Conservation (phyloP, 2,329 filamentous ascomycete species). For the Mycosphaerelloides madeirae region DNA sequence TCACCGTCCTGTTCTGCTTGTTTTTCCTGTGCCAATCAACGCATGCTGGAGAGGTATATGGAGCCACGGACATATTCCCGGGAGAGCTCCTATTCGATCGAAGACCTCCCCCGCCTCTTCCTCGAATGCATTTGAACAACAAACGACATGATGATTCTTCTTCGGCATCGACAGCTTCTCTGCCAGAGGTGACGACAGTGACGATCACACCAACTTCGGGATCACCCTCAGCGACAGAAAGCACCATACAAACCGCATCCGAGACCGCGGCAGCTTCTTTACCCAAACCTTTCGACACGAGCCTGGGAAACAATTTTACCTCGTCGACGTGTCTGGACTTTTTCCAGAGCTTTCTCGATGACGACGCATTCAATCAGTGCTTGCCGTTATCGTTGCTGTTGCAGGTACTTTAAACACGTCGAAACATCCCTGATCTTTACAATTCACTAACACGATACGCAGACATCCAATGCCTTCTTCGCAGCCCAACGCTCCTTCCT, state of each 20-base stretch:
- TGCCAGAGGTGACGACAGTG: constrained; percentile 12
- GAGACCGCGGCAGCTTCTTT: constrained; percentile 23
- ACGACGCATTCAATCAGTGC: constrained; percentile 66
- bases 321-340: constrained; percentile 57
- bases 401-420: constrained; percentile 52
- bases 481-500: constrained; percentile 66
- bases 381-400: constrained; percentile 81
- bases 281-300: constrained; percentile 45
- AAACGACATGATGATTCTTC: constrained; percentile 20
- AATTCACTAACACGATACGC: constrained; percentile 8
- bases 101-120: constrained; percentile 22
- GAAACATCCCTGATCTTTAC: neutral
- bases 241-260: constrained; percentile 18
- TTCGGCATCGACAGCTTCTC: constrained; percentile 6
- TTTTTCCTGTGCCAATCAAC: constrained; percentile 20
- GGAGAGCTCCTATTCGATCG: constrained; percentile 26
- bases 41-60: constrained; percentile 16
- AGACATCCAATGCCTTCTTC: constrained; percentile 85
- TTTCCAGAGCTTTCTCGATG: constrained; percentile 61
- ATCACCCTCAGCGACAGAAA: constrained; percentile 11
- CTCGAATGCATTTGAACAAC: constrained; percentile 21
- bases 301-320: constrained; percentile 51
- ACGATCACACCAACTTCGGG: constrained; percentile 11
- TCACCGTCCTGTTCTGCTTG: constrained; percentile 20
- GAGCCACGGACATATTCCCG: constrained; percentile 11